These are phyloP conservation scores for Huiozyma naganishii DNA, from an alignment of 805 yeast species.

Conservation along the genomic window DNA sequence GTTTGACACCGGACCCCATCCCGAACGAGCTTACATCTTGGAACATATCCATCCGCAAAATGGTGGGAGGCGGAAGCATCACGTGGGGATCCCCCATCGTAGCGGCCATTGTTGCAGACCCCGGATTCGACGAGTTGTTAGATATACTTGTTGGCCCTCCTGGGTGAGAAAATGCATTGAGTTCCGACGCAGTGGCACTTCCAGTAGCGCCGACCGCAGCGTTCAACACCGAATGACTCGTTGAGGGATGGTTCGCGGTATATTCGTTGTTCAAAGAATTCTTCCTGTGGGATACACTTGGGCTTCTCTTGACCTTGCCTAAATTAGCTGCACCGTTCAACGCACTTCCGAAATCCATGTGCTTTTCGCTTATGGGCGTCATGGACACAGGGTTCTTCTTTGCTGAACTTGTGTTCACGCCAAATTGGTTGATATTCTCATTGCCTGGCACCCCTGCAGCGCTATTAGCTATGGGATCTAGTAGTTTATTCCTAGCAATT, in stretches of 20 bases:
- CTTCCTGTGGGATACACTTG: constrained; percentile 13
- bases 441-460: constrained; percentile 5
- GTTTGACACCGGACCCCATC: constrained; percentile 3
- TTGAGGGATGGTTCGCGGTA: not conserved
- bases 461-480: constrained; percentile 9
- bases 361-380: constrained; percentile 71
- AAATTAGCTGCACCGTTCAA: too few relatives aligned
- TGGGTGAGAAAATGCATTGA: not conserved
- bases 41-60: constrained; percentile 20
- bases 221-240: constrained; percentile 1
- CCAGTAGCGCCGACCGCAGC: not conserved
- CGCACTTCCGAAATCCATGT: constrained; percentile 17
- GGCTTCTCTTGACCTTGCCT: constrained; percentile 14
- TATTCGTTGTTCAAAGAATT: constrained; percentile 1
- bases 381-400: constrained; percentile 48
- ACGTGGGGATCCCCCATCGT: constrained; percentile 10
- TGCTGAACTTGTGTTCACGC: constrained; percentile 44
- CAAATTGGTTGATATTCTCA: constrained; percentile 55
- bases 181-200: not conserved
- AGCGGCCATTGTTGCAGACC: not conserved
- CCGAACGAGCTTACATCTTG: constrained; percentile 13
- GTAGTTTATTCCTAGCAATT: constrained; percentile 20
- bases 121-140: not conserved
- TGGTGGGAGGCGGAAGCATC: constrained; percentile 14
- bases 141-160: not conserved